Conservation (phyloP, 2,329 filamentous ascomycete species). For the Phaeosphaeriaceae sp. region DNA sequence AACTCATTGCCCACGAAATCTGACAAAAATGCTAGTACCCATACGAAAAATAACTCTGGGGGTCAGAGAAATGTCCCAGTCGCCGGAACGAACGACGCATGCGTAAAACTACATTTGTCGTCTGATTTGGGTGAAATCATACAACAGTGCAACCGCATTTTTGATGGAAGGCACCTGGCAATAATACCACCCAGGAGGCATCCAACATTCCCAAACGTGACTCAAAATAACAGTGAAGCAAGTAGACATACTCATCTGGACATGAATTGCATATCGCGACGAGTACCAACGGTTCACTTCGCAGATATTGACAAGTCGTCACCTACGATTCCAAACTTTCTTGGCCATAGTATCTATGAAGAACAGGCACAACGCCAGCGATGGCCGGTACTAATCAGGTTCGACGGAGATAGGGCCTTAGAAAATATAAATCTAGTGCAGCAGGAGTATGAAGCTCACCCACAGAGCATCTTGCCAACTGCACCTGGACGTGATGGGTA, state of each 20-base stretch:
- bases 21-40: background rate
- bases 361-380: constrained; percentile 30
- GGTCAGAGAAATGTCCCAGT: background rate
- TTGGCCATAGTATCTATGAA: constrained; percentile 33
- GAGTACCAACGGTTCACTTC: constrained; percentile 23
- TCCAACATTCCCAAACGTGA: background rate
- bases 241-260: background rate
- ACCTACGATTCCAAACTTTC: constrained; percentile 15
- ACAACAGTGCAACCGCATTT: constrained; percentile 32
- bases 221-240: background rate
- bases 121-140: constrained; percentile 34
- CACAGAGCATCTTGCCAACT: background rate
- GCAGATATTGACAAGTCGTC: constrained; percentile 5
- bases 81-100: background rate
- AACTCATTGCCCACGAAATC: background rate
- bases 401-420: too few species aligned
- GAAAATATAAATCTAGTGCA: background rate
- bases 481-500: constrained; percentile 3
- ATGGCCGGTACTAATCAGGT: background rate
- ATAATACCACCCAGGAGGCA: constrained; percentile 2
- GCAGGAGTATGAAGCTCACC: constrained; percentile 1
- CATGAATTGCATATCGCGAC: constrained; percentile 4
- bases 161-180: constrained; percentile 14
- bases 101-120: constrained; percentile 17
- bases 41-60: background rate